These are phyloP conservation scores for Citrus reticulata DNA, from an alignment of 345 rosid genomes.

Conservation along the genomic window DNA sequence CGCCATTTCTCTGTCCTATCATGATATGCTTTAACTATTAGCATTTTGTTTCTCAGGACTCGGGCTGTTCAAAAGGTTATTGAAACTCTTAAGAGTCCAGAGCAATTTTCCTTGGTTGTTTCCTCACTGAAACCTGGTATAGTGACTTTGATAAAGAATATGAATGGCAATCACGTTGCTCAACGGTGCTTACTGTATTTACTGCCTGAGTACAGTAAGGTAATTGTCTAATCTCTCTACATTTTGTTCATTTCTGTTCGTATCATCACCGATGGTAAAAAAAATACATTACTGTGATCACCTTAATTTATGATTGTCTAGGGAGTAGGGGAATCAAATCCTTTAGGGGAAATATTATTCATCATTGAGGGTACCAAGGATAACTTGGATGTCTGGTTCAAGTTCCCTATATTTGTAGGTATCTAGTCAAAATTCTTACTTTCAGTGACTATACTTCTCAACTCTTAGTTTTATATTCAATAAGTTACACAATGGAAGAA, in stretches of 20 bases:
- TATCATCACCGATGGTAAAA: not conserved
- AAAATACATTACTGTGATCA: not conserved
- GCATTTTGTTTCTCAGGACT: conserved; percentile 43
- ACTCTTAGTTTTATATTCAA: not conserved
- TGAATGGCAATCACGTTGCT: conserved; percentile 79
- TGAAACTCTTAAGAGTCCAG: conserved; percentile 53
- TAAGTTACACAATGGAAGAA: not conserved
- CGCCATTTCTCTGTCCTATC: not conserved
- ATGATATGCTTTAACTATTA: not conserved
- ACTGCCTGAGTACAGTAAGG: conserved; percentile 54
- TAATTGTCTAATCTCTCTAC: conserved; percentile 9
- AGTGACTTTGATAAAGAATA: conserved; percentile 66
- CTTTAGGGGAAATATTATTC: not conserved
- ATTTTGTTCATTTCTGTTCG: not conserved
- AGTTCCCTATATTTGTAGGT: no score
- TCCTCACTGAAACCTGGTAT: conserved; percentile 62
- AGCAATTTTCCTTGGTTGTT: conserved; percentile 53
- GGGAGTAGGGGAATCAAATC: not conserved
- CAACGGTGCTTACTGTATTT: conserved; percentile 68
- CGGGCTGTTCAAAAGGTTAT: conserved; percentile 81
- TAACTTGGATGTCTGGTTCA: no score
- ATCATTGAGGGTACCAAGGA: not conserved
- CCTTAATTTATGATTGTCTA: not conserved
- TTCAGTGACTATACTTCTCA: no score
- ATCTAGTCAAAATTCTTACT: no score